Conservation (phyloP, 176 grass and related monocot species). For the Urochloa ruziziensis region DNA sequence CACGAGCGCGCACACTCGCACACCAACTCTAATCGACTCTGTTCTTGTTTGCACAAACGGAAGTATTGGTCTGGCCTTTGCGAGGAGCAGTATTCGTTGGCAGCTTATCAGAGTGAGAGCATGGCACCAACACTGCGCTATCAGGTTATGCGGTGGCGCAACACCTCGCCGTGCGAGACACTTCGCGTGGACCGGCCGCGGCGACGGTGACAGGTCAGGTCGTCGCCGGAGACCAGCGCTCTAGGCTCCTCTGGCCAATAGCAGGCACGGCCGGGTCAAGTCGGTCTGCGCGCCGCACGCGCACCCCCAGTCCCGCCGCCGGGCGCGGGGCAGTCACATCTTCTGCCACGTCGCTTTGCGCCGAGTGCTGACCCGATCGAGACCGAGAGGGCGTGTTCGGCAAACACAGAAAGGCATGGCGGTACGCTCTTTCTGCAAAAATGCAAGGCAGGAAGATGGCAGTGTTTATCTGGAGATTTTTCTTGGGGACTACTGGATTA, state of each 20-base stretch:
- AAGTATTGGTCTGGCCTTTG: too few relatives aligned
- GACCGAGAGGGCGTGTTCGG: too few relatives aligned
- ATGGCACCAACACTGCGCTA: not conserved
- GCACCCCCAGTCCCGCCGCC: not conserved
- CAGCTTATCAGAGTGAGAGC: not conserved
- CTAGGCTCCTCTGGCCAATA: not conserved
- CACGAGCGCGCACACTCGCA: too few relatives aligned
- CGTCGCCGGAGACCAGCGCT: conserved; percentile 18
- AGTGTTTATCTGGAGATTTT: too few relatives aligned
- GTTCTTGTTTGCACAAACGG: not conserved
- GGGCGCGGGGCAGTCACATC: too few relatives aligned
- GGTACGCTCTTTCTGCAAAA: too few relatives aligned
- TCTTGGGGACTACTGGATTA: too few relatives aligned
- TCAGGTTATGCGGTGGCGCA: not conserved
- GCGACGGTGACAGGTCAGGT: conserved; percentile 9
- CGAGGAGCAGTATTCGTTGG: not conserved
- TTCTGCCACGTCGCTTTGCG: too few relatives aligned
- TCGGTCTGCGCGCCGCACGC: not conserved
- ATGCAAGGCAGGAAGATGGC: too few relatives aligned
- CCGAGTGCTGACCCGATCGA: too few relatives aligned
- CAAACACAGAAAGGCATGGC: too few relatives aligned
- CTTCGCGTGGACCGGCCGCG: not conserved
- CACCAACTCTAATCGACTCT: not conserved
- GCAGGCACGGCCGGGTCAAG: conserved; percentile 4
- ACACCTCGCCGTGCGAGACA: conserved; percentile 1